These are phyloP conservation scores for Wallacemonas sp. DNA, from an alignment of 208 protist genomes.

Conservation along the genomic window DNA sequence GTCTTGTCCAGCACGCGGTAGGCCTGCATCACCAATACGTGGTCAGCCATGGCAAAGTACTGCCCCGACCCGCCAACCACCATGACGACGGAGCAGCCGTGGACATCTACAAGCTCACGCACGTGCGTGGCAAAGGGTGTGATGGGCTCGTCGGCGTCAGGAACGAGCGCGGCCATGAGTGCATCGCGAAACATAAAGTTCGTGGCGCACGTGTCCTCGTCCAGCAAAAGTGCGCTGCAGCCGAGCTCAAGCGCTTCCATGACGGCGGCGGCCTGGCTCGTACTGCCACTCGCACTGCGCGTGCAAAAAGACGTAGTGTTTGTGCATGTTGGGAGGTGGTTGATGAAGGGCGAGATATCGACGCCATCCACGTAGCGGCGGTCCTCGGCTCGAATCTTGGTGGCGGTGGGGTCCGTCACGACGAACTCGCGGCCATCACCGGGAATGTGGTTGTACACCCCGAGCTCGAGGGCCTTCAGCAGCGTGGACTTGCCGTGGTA, in stretches of 20 bases:
- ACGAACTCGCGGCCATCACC: slow-evolving; percentile 93
- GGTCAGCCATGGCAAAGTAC: slow-evolving; percentile 91
- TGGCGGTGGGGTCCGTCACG: slow-evolving; percentile 71
- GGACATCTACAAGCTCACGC: slow-evolving; percentile 53
- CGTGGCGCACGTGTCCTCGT: slow-evolving; percentile 96
- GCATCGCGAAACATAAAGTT: slow-evolving; percentile 96
- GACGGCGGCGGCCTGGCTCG: slow-evolving; percentile 92
- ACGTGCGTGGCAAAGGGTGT: slow-evolving; percentile 87
- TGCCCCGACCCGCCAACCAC: slow-evolving; percentile 93
- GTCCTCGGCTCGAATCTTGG: slow-evolving; percentile 95
- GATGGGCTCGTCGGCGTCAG: slow-evolving; percentile 90
- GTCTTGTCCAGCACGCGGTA: slow-evolving; percentile 85
- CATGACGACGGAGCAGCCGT: slow-evolving; percentile 80
- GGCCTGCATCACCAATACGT: slow-evolving; percentile 85
- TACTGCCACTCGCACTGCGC: slow-evolving; percentile 89
- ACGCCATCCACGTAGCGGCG: slow-evolving; percentile 82
- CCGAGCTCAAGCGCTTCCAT: slow-evolving; percentile 95
- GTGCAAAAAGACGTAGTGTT: slow-evolving; percentile 71
- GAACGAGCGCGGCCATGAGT: slow-evolving; percentile 91
- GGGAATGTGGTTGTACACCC: slow-evolving; percentile 94
- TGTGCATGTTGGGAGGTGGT: slow-evolving; percentile 83
- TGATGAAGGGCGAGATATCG: slow-evolving; percentile 94
- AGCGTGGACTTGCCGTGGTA: slow-evolving; percentile 96
- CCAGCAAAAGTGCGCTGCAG: slow-evolving; percentile 83
- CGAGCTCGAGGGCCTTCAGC: slow-evolving; percentile 88